Base-by-base conservation (phyloP, 768 basidiomycete species). In the Pulveroboletus sp. region DNA sequence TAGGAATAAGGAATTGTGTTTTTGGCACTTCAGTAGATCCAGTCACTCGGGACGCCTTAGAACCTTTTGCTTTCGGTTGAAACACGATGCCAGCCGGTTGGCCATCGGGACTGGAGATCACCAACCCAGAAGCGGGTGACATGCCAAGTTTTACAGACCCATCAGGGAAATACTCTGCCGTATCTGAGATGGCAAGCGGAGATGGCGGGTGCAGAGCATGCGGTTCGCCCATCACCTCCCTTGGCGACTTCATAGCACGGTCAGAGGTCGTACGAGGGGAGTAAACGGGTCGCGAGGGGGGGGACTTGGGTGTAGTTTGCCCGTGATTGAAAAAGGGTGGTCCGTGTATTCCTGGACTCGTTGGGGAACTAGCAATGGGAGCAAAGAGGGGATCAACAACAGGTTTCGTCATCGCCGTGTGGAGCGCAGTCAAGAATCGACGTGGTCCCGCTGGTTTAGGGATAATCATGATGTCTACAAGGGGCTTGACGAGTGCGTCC, bases 381-480 rank as follows among this genome's bases (percentile, higher is more conserved):
- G 80, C 69, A 62, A 98, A 96, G 66, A 85, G 88, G 0, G 94
- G 89, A 63, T 99, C 95, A 28, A 99, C 82, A 10, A 81, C 63
- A 0, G 96, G 94, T 56, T 85, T 89, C 8, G 81, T 87, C 43
- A 90, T 77, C 2, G 93, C 93, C 5, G 91, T 97, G 64, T 95
- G 88, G 15, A 99, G 73, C 24, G 93, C 88, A 18, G 93, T 94
- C 57, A 99, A 73, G 58, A 97, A 85, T 8, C 95, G 83, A 35
- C 95, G 82, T 7, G 96, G 96, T 5, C 96, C 95, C 15, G 89
- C 94, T 9, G 95, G 95, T 69, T 98, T 99, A 18, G 94, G 95
- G 35, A 98, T 86, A 57, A 99, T 91, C 79, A 98, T 89, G 27
- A 99, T 82, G 59, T 99, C 96, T 1, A 96, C 86, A 10, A 87